These are phyloP conservation scores for Rutstroemia sp. DNA, from an alignment of 2,329 filamentous ascomycete species.

Conservation along the genomic window DNA sequence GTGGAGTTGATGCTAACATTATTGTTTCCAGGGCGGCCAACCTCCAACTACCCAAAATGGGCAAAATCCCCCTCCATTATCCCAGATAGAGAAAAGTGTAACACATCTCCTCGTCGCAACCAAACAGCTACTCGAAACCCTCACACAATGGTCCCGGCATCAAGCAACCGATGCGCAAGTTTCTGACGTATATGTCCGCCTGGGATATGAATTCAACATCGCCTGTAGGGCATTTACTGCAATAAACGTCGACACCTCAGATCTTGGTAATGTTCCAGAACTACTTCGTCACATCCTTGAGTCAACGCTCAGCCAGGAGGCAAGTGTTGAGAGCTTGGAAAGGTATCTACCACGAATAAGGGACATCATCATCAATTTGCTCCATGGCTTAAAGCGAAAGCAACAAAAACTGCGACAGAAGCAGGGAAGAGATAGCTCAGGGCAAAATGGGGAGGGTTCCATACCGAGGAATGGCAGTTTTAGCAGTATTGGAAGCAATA, in stretches of 20 bases:
- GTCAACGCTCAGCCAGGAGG: conserved; percentile 92
- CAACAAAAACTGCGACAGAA: conserved; percentile 76
- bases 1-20: conserved; percentile 5
- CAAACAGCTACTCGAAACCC: conserved; percentile 92
- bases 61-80: conserved; percentile 42
- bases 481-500: conserved; percentile 50
- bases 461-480: conserved; percentile 44
- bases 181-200: conserved; percentile 93
- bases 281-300: conserved; percentile 84
- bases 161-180: conserved; percentile 90
- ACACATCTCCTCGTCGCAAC: conserved; percentile 96
- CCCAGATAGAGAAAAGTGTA: conserved; percentile 98
- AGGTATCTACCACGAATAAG: conserved; percentile 89
- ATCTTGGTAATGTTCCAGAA: conserved; percentile 93
- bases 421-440: conserved; percentile 42
- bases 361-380: conserved; percentile 96
- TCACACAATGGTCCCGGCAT: conserved; percentile 95
- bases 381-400: conserved; percentile 94
- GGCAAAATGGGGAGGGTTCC: conserved; percentile 17
- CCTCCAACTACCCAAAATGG: conserved; percentile 15
- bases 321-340: conserved; percentile 86
- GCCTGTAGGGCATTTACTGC: conserved; percentile 93
- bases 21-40: conserved; percentile 13
- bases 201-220: conserved; percentile 99
- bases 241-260: conserved; percentile 91